Evolutionary conservation across 805 yeast genomes (phyloP).

Genomic region (Zygosaccharomyces pseudorouxii): DNA sequence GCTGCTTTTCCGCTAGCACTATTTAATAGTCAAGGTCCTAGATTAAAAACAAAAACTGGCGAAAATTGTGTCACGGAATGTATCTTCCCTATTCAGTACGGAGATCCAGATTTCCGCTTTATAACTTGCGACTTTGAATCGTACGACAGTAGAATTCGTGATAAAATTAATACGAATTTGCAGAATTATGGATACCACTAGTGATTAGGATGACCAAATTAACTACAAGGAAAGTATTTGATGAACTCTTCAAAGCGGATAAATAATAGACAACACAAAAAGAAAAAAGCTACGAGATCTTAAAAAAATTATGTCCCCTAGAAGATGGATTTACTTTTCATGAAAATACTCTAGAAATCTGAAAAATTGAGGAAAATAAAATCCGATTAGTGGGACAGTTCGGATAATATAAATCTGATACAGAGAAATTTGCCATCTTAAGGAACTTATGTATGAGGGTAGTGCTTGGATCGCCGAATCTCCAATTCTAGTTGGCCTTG

Average conservation of each 20-base stretch:
- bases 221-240: no score
- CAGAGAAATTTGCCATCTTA: no score
- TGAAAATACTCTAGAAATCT: no score
- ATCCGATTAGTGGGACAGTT: no score
- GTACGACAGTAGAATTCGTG: constrained; percentile 6
- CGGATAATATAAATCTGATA: background rate
- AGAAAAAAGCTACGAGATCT: background rate
- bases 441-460: background rate
- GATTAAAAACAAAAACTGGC: constrained; percentile 18
- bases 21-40: constrained; percentile 16
- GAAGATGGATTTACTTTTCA: no score
- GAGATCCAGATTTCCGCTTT: constrained; percentile 15
- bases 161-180: constrained; percentile 10
- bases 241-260: no score
- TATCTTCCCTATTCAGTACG: constrained; percentile 23
- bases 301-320: no score
- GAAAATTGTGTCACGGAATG: constrained; percentile 29
- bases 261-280: background rate
- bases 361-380: no score
- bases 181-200: constrained; percentile 8
- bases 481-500: background rate
- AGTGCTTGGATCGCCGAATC: no score
- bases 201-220: no score
- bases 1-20: constrained; percentile 27
- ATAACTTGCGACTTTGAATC: constrained; percentile 21